Conservation (phyloP, 1,284 basidiomycete genomes). For the Heterobasidion irregulare region DNA sequence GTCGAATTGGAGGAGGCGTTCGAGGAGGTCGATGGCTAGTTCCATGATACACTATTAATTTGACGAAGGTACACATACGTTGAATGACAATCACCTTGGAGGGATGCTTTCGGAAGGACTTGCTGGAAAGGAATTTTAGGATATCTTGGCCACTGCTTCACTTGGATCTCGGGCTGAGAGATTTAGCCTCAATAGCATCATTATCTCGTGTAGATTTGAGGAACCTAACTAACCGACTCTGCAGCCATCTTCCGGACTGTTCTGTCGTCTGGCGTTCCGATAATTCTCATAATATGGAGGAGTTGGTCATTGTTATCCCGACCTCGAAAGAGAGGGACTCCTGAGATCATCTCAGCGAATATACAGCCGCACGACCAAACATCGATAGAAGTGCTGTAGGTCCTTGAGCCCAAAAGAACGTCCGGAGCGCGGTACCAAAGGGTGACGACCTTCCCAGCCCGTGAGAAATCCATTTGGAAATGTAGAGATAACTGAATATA, state of each 20-base stretch:
- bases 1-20: conserved; percentile 94
- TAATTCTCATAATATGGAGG: conserved; percentile 94
- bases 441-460: conserved; percentile 74
- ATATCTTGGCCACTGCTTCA: conserved; percentile 86
- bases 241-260: conserved; percentile 85
- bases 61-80: background rate
- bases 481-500: conserved; percentile 18
- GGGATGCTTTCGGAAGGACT: conserved; percentile 88
- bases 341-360: conserved; percentile 98
- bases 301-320: conserved; percentile 98
- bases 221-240: conserved; percentile 69
- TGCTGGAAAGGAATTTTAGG: conserved; percentile 87
- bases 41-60: conserved; percentile 3
- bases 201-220: background rate
- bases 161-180: conserved; percentile 79
- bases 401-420: conserved; percentile 93
- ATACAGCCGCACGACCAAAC: conserved; percentile 99
- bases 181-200: conserved; percentile 4
- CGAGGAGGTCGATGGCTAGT: conserved; percentile 87
- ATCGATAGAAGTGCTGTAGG: conserved; percentile 98
- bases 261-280: conserved; percentile 91
- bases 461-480: background rate
- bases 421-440: conserved; percentile 99
- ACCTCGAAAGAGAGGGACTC: conserved; percentile 94
- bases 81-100: conserved; percentile 51